Evolutionary conservation across 345 rosid genomes (phyloP).

Genomic region (Bruguiera sexangula): DNA sequence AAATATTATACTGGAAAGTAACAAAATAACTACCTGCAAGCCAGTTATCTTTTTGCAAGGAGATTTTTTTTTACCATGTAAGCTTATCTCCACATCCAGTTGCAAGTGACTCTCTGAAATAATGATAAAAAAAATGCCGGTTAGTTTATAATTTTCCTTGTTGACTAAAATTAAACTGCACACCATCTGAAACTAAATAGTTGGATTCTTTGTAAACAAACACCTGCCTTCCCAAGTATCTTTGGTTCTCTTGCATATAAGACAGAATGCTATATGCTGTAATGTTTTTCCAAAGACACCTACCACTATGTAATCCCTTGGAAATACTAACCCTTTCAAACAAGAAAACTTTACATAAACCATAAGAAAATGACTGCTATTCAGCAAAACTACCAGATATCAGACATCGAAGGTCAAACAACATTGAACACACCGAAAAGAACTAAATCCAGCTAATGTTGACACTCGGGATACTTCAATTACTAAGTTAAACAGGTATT

Average conservation of each 20-base stretch:
- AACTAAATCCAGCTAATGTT: not conserved
- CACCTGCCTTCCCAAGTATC: too few species aligned
- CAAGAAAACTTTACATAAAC: too few species aligned
- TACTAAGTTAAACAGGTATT: not conserved
- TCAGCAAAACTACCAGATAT: not conserved
- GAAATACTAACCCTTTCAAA: too few species aligned
- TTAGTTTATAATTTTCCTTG: not conserved
- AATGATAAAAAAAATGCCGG: constrained; percentile 11
- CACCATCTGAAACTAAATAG: too few species aligned
- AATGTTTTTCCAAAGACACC: too few species aligned
- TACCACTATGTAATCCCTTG: too few species aligned
- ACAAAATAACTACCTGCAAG: constrained; percentile 54
- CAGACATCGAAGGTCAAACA: not conserved
- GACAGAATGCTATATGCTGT: too few species aligned
- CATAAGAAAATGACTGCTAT: not conserved
- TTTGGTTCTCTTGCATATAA: too few species aligned
- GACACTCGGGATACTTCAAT: not conserved
- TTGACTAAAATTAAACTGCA: too few species aligned
- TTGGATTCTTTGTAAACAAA: too few species aligned
- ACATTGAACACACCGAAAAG: not conserved
- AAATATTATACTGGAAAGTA: constrained; percentile 2
- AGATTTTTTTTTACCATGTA: constrained; percentile 67
- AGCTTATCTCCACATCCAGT: constrained; percentile 61
- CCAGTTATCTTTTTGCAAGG: constrained; percentile 69
- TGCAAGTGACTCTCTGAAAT: constrained; percentile 66